Percentiles rank a stretch among this genome's conserved stretches.
phyloP scores from a whole-genome alignment of 257 asterid species.

The Cynanchum wilfordii region DNA sequence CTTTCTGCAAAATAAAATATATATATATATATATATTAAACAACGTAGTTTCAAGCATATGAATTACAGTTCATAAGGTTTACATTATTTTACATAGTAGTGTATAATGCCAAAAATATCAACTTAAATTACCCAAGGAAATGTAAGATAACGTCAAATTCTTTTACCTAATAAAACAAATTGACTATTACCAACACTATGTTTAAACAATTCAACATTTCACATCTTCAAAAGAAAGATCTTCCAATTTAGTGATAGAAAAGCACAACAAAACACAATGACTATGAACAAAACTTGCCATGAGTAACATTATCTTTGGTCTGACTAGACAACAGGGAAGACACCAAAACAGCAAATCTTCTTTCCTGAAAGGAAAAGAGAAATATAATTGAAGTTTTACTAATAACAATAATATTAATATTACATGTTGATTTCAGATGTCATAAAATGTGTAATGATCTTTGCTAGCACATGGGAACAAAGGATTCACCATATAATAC shows the following conservation, averaged over 20 bases:
- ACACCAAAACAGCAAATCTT: conserved; percentile 81
- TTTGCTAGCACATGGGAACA: not conserved
- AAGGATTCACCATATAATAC: not conserved
- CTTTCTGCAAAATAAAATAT: not conserved
- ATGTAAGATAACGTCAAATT: not conserved
- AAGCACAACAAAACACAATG: not conserved
- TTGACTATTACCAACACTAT: not conserved
- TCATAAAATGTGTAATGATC: not conserved
- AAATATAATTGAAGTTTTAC: not conserved
- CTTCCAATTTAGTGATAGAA: not conserved
- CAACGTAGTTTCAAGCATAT: not conserved
- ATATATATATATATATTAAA: not conserved
- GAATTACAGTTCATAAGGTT: not conserved
- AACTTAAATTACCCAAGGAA: not conserved
- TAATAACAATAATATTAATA: not conserved
- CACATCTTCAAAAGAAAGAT: not conserved
- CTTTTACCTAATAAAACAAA: not conserved
- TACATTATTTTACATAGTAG: not conserved
- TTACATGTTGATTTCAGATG: conserved; percentile 1
- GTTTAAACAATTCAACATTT: not conserved
- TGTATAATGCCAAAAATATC: not conserved
- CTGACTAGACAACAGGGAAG: conserved; percentile 94
- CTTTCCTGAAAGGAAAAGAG: conserved; percentile 54
- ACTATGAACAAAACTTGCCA: conserved; percentile 47
- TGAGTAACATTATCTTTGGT: conserved; percentile 88